phyloP scores from a whole-genome alignment of 1,139 yeast species.

The Suhomyces maxii region DNA sequence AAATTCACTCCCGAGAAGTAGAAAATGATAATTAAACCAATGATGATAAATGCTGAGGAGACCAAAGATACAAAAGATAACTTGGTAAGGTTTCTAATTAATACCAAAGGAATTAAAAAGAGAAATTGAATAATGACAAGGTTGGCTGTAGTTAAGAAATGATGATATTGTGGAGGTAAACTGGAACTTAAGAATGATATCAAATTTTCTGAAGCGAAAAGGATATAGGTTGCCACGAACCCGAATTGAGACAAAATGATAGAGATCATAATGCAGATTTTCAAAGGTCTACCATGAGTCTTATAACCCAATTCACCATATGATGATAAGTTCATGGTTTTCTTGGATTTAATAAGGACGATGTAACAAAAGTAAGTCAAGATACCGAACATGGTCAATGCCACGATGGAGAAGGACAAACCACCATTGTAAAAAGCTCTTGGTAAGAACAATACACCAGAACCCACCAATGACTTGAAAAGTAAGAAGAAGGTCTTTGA shows the following conservation, averaged over 20 bases:
- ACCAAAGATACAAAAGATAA: conserved; percentile 65
- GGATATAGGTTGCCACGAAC: conserved; percentile 73
- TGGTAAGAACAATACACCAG: conserved; percentile 76
- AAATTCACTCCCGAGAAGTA: conserved; percentile 54
- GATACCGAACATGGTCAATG: conserved; percentile 58
- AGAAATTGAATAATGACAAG: conserved; percentile 58
- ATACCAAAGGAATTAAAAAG: conserved; percentile 64
- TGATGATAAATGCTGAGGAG: conserved; percentile 64
- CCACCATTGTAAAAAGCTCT: conserved; percentile 78
- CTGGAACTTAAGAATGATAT: conserved; percentile 39
- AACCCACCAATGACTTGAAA: conserved; percentile 73
- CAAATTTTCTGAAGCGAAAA: conserved; percentile 70
- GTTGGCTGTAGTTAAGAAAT: conserved; percentile 22
- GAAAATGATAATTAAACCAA: conserved; percentile 64
- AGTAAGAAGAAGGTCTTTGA: conserved; percentile 58
- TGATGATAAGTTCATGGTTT: conserved; percentile 58
- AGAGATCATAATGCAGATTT: conserved; percentile 58
- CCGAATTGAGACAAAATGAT: conserved; percentile 72
- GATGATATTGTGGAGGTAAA: conserved; percentile 7
- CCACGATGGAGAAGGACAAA: conserved; percentile 52
- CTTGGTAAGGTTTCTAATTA: conserved; percentile 71
- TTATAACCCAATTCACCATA: conserved; percentile 73
- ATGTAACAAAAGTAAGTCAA: conserved; percentile 72
- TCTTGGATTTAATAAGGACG: conserved; percentile 58
- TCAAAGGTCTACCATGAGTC: conserved; percentile 63